Base-by-base conservation (phyloP, 2,329 filamentous ascomycete genomes). In the Fusarium sp. region DNA sequence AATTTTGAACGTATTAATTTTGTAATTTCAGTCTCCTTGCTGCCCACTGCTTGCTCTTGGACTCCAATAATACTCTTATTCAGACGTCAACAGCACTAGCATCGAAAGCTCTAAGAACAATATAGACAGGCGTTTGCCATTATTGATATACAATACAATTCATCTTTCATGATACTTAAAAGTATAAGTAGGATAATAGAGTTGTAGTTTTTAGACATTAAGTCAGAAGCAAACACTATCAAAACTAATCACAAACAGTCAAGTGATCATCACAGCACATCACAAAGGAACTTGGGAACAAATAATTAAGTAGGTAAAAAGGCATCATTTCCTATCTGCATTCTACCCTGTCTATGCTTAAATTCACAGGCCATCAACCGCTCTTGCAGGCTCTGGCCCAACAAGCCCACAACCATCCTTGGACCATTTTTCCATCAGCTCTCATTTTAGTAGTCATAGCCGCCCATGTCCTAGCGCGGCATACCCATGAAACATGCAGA, bases 281-380 rank as follows among this genome's bases (percentile, higher is more conserved):
- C 51, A 58, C 41, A 24, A 26, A 42, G 16, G 22, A 33, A 36
- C 11, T 62, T 12, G 18, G 31, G 38, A 24, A 39, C 51, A 38
- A 42, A 33, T 24, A 26, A 42, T 51, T 16, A 36, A 64, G 50
- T 70, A 70, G 72, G 75, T 76, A 76, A 77, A 73, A 75, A 73
- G 55, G 72, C 68, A 64, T 78, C 75, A 77, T 77, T 79, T 70
- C 74, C 64, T 80, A 77, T 78, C 77, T 81, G 76, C 76, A 80
- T 80, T 81, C 79, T 81, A 82, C 80, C 78, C 71, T 81, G 75
- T 82, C 79, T 81, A 82, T 79, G 75, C 79, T 78, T 75, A 77
- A 78, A 77, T 77, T 78, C 77, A 79, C 71, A 76, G 72, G 73
- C 75, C 72, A 58, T 77, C 68, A 57, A 75, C 75, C 70, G 65